Conservation (phyloP, 768 basidiomycete genomes). For the Inosperma sp. region DNA sequence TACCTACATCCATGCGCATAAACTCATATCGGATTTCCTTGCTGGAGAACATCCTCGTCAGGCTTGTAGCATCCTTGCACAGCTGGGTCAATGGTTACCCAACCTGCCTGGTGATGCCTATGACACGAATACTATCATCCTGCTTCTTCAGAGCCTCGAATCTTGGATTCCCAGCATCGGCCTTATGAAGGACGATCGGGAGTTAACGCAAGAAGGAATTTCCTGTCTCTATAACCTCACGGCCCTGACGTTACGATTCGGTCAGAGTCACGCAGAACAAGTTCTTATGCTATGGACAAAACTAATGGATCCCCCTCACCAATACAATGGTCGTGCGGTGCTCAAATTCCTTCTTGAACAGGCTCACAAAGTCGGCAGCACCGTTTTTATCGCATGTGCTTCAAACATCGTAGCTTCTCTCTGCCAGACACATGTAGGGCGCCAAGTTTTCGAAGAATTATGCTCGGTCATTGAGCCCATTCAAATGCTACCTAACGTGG, state of each 20-base stretch:
- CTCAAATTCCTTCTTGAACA: slow-evolving; percentile 84
- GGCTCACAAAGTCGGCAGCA: slow-evolving; percentile 76
- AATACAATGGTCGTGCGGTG: slow-evolving; percentile 73
- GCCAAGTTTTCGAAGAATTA: slow-evolving; percentile 75
- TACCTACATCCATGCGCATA: slow-evolving; percentile 78
- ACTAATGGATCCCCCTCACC: slow-evolving; percentile 66
- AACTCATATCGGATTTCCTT: slow-evolving; percentile 69
- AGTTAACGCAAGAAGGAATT: slow-evolving; percentile 54
- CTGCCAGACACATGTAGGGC: slow-evolving; percentile 69
- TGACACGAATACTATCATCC: slow-evolving; percentile 43
- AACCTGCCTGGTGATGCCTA: slow-evolving; percentile 50
- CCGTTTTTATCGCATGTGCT: slow-evolving; percentile 72
- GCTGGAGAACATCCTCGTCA: slow-evolving; percentile 71
- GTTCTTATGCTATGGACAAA: slow-evolving; percentile 75
- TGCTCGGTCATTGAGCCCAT: slow-evolving; percentile 80
- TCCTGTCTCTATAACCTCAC: slow-evolving; percentile 75
- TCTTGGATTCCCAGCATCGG: slow-evolving; percentile 80
- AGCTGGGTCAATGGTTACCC: slow-evolving; percentile 71
- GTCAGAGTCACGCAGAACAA: slow-evolving; percentile 72
- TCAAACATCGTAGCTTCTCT: slow-evolving; percentile 80
- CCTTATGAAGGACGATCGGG: slow-evolving; percentile 56
- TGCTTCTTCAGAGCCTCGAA: slow-evolving; percentile 75
- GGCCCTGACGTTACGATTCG: slow-evolving; percentile 74
- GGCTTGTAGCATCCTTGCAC: slow-evolving; percentile 58
- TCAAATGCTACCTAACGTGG: slow-evolving; percentile 75